Base-by-base conservation (phyloP, 768 basidiomycete genomes). In the Mycena alexandri region DNA sequence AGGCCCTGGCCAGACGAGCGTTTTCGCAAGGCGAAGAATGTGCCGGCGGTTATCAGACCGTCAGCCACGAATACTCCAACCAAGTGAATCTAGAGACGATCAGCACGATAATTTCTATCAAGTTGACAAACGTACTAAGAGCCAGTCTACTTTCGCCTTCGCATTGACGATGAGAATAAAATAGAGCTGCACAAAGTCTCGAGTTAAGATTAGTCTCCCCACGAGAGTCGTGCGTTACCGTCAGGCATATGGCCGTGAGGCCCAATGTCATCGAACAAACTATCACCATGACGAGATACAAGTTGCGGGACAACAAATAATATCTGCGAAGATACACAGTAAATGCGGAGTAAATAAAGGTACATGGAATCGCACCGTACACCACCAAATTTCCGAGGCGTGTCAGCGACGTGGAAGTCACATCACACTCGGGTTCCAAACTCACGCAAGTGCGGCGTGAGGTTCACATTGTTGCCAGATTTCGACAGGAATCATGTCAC, bases 41-140 rank as follows among this genome's bases (percentile, higher is more conserved):
- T 68, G 3, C 66, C 60, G 34, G 47, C 17, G 21, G 66, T 68
- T 42, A 57, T 68, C 3, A 63, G 24, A 12, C 56, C 13, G 25
- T 68, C 66, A 13, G 66, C 52, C 2, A 62, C n/a, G 24, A 52
- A 62, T 9, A 63, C 66, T 1, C 61, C 52, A 19, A 68, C 54
- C 21, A 68, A 60, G 24, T 68, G 66, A n/a, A 63, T 50, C 66
- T 68, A 50, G 13, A 17, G 19, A 6, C 12, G 34, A 12, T 36
- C 34, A 36, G 34, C 34, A 5, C 34, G 34, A 36, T 12, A n/a
- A 12, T 12, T 36, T 5, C 34, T 36, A 12, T 12, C 34, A 14
- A 51, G 38, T 43, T 10, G 42, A 21, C 12, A 16, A 22, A 48
- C 43, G 16, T 24, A 64, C 63, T 46, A 57, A 14, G 1, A 64